These are phyloP conservation scores for Hymenotorrendiella dingleyae DNA, from an alignment of 2,329 filamentous ascomycete genomes.

Conservation along the genomic window DNA sequence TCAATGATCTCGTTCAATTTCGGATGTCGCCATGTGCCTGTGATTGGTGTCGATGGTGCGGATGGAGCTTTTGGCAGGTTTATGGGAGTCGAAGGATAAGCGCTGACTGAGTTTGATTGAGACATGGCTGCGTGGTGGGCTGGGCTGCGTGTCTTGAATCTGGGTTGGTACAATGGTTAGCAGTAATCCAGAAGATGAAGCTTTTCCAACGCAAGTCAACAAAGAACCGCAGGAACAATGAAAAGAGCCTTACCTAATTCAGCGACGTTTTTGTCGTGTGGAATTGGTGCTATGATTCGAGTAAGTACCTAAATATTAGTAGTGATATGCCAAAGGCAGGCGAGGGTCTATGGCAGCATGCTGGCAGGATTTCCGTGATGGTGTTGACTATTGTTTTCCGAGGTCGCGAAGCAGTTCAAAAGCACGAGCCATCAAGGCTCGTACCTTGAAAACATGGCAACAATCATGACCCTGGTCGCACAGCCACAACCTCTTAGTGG, in stretches of 20 bases:
- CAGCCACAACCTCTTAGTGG: too few species aligned
- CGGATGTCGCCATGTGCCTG: slow-evolving; percentile 88
- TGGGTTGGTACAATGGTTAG: not conserved
- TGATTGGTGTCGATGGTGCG: slow-evolving; percentile 24
- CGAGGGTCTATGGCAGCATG: slow-evolving; percentile 7
- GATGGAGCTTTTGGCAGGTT: slow-evolving; percentile 6
- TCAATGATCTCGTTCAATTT: slow-evolving; percentile 79
- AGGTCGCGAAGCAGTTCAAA: too few species aligned
- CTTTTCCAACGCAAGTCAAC: slow-evolving; percentile 11
- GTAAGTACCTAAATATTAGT: slow-evolving; percentile 24
- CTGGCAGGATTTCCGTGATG: slow-evolving; percentile 19
- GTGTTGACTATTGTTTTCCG: too few species aligned
- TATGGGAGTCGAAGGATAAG: slow-evolving; percentile 23
- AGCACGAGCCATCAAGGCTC: too few species aligned
- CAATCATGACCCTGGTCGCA: too few species aligned
- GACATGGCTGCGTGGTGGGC: not conserved
- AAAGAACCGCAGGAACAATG: slow-evolving; percentile 10
- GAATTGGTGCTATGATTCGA: not conserved
- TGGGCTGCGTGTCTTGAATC: not conserved
- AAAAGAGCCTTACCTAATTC: too few species aligned
- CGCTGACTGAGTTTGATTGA: slow-evolving; percentile 13
- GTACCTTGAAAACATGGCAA: not conserved
- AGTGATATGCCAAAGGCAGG: slow-evolving; percentile 8
- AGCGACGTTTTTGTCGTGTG: too few species aligned
- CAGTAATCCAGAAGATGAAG: not conserved